Base-by-base conservation (phyloP, 2,329 filamentous ascomycete species). In the Aureobasidium musti region DNA sequence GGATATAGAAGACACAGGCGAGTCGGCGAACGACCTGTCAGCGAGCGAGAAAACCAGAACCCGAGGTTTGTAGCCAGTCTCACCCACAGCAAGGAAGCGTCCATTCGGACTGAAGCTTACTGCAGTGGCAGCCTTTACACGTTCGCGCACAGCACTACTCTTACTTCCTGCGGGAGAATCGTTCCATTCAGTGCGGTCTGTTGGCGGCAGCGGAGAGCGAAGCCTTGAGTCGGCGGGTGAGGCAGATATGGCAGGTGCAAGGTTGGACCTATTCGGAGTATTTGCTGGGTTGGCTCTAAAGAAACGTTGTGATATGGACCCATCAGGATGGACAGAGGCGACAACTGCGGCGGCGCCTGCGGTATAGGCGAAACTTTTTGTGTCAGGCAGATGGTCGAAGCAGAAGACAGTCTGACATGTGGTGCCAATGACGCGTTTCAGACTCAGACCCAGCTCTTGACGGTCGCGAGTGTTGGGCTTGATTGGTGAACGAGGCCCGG, bases 271-370 rank as follows among this genome's bases (percentile, higher is more conserved):
- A 6, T 41, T 45, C 6, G 5, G 35, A 33, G 65, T 21, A 23
- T 67, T 65, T 19, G 53, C 45, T n/a, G 68, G 64, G 13, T 63
- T 74, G 71, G 94, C 95, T 74, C 92, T 87, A 80, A 91, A 98
- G 81, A 98, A 98, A 68, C 92, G 89, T 76, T 98, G 94, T 1
- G 84, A 85, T 73, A 89, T 78, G 67, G 81, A 77, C 69, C 84
- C 74, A 37, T 90, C 83, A 61, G 87, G 86, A 70, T 91, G 86
- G 63, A 97, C 83, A 71, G 91, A 88, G 8, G 93, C 91, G 21
- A 98, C 86, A 0, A 99, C 91, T n/a, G 92, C 94, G 50, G 94
- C 92, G 11, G 92, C 95, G 65, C 95, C 95, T 10, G 95, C 94
- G 69, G 92, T 93, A 76, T 96, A 95, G 65, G 92, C 92, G 78